These are phyloP conservation scores for Termitomyces sp. DNA, from an alignment of 768 basidiomycete genomes.

Conservation along the genomic window DNA sequence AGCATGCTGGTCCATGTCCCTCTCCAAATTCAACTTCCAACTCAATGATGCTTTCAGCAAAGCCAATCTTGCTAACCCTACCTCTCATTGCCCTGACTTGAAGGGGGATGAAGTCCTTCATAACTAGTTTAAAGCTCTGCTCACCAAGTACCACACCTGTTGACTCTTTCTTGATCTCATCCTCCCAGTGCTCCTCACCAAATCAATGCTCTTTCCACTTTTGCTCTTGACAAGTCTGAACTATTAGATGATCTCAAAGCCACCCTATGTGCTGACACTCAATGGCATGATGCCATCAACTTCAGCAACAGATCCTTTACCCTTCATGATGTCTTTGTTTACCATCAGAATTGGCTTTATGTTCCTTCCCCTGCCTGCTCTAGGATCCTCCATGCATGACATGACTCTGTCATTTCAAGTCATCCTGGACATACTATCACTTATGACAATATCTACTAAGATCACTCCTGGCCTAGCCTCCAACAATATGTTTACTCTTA, in stretches of 20 bases:
- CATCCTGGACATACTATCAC: conserved; percentile 38
- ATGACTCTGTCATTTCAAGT: conserved; percentile 35
- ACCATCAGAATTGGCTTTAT: conserved; percentile 20
- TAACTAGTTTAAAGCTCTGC: conserved; percentile 23
- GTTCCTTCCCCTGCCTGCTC: conserved; percentile 8
- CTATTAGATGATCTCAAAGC: conserved; percentile 20
- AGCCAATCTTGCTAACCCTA: conserved; percentile 26
- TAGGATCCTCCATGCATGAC: conserved; percentile 17
- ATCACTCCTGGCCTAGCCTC: conserved; percentile 40
- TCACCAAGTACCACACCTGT: conserved; percentile 25
- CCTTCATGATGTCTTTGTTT: conserved; percentile 20
- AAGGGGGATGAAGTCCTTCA: conserved; percentile 22
- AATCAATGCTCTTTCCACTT: conserved; percentile 13
- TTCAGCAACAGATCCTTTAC: conserved; percentile 18
- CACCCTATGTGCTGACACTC: conserved; percentile 6
- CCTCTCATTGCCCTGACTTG: conserved; percentile 27
- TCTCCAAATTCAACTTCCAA: conserved; percentile 34
- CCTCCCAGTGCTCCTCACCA: neutral
- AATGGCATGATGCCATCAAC: conserved; percentile 18
- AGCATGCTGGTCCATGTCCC: conserved; percentile 42
- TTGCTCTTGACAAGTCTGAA: conserved; percentile 25
- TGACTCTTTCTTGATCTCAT: conserved; percentile 13
- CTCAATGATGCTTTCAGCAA: conserved; percentile 27
- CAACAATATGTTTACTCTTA: conserved; percentile 20
- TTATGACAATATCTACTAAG: conserved; percentile 19